phyloP scores from a whole-genome alignment of 2,329 filamentous ascomycete species.

The Neonectria coccinea region DNA sequence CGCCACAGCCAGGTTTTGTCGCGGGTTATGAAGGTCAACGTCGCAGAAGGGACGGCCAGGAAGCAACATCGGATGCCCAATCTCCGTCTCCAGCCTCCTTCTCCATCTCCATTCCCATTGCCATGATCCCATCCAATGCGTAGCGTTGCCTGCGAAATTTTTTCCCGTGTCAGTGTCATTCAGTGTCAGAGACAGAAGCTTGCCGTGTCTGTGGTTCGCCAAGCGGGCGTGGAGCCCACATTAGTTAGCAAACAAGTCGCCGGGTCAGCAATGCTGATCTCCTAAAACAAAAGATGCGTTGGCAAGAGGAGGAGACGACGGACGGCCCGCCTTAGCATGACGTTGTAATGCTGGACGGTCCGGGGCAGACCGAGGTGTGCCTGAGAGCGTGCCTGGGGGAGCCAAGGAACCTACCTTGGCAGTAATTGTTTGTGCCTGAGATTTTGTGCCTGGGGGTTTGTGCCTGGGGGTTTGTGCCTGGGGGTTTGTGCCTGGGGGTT shows the following conservation, averaged over 20 bases:
- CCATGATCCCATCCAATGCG: slow-evolving; percentile 10
- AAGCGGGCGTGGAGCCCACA: slow-evolving; percentile 19
- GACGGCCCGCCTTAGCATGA: slow-evolving; percentile 17
- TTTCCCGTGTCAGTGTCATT: slow-evolving; percentile 11
- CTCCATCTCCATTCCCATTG: not conserved
- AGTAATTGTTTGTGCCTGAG: not conserved
- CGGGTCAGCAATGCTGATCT: slow-evolving; percentile 20
- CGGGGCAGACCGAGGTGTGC: slow-evolving; percentile 7
- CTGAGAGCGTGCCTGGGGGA: not conserved
- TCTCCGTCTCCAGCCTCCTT: slow-evolving; percentile 13
- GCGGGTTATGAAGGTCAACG: slow-evolving; percentile 15
- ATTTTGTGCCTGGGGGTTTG: not conserved
- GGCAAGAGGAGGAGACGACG: slow-evolving; percentile 13
- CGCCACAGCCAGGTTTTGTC: slow-evolving; percentile 16
- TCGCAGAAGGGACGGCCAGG: slow-evolving; percentile 10
- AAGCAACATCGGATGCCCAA: slow-evolving; percentile 17
- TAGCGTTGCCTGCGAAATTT: slow-evolving; percentile 17
- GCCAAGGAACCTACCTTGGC: not conserved
- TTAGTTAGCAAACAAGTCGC: slow-evolving; percentile 10
- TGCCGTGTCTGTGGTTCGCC: slow-evolving; percentile 18
- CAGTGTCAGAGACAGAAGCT: slow-evolving; percentile 18
- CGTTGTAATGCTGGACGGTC: slow-evolving; percentile 8
- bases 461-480: not conserved
- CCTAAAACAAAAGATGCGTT: slow-evolving; percentile 25
- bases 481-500: not conserved